These are phyloP conservation scores for Colletotrichum tanaceti DNA, from an alignment of 2,329 filamentous ascomycete species.

Conservation along the genomic window DNA sequence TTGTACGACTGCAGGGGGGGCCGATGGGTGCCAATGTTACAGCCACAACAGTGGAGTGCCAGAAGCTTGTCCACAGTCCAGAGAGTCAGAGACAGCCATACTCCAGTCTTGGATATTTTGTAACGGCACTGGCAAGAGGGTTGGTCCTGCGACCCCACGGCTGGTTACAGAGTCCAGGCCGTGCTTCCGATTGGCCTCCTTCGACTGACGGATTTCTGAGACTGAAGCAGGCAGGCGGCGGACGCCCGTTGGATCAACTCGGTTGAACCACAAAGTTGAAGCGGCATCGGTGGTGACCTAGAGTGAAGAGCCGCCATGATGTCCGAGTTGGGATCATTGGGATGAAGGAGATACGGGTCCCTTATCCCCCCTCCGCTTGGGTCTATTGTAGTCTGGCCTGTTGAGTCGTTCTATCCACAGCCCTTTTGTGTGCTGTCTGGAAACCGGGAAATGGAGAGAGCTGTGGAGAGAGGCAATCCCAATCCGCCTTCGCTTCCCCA, in stretches of 20 bases:
- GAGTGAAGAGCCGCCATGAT: neutral
- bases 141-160: slow-evolving; percentile 22
- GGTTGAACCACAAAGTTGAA: neutral
- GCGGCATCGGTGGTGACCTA: neutral
- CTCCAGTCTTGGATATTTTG: neutral
- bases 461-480: slow-evolving; percentile 20
- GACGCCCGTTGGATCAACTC: neutral
- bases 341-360: slow-evolving; percentile 2
- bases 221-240: neutral
- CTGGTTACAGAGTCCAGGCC: slow-evolving; percentile 29
- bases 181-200: slow-evolving; percentile 10
- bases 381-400: slow-evolving; percentile 26
- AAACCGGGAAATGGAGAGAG: slow-evolving; percentile 24
- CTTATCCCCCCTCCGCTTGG: neutral
- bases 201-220: neutral
- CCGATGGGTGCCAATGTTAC: slow-evolving; percentile 23
- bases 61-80: slow-evolving; percentile 30
- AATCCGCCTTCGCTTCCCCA: slow-evolving; percentile 32
- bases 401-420: slow-evolving; percentile 8
- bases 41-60: slow-evolving; percentile 25
- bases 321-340: neutral
- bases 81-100: slow-evolving; percentile 1
- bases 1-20: neutral
- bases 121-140: slow-evolving; percentile 7
- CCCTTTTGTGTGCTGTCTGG: slow-evolving; percentile 12